Evolutionary conservation across 495 filamentous ascomycete species (phyloP).

Genomic region (Neurospora tetrasperma): DNA sequence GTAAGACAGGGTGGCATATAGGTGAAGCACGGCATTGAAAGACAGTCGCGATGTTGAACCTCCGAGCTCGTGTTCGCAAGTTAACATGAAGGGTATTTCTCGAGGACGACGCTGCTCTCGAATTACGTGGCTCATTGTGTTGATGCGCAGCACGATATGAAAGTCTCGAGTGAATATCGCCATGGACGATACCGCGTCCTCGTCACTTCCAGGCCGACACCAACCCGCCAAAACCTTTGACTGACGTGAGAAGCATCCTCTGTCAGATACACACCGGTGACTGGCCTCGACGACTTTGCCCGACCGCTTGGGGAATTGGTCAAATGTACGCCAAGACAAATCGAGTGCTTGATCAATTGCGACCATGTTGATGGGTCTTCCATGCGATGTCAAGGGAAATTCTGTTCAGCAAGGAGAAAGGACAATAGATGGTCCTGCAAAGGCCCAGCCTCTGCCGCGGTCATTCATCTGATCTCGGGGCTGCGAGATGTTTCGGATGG

Average conservation of each 20-base stretch:
- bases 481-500: background rate
- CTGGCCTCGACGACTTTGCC: background rate
- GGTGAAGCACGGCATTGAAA: background rate
- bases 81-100: background rate
- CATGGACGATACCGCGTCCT: background rate
- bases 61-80: background rate
- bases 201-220: background rate
- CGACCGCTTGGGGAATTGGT: background rate
- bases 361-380: background rate
- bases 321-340: background rate
- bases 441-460: background rate
- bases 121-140: background rate
- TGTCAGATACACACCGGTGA: background rate
- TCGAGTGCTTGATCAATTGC: background rate
- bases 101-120: background rate
- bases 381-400: background rate
- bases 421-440: background rate
- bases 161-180: background rate
- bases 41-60: background rate
- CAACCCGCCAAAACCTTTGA: background rate
- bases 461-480: background rate
- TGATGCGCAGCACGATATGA: background rate
- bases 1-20: background rate
- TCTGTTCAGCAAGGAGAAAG: background rate
- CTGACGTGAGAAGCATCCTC: background rate